Base-by-base conservation (phyloP, 176 grass and related monocot species). In the Ananas comosus region DNA sequence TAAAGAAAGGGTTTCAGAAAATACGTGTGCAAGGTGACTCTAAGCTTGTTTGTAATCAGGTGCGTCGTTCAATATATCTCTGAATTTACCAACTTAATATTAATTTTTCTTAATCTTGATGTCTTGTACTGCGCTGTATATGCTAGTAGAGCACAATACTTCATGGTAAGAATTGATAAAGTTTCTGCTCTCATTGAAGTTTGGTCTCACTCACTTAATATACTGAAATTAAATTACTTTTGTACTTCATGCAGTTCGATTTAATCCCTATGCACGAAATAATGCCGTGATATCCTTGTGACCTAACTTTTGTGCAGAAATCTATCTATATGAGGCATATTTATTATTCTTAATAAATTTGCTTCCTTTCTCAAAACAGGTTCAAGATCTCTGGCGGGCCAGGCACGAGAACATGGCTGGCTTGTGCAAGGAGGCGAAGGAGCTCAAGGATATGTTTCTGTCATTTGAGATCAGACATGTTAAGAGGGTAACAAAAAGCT, bases 11-110 rank as follows among this genome's bases (percentile, higher is more conserved):
- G 63, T 90, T 85, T 77, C 92, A 87, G 71, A 74, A 85, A 66
- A 74, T 97, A 24, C 79, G 48, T 69, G 89, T 81, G 67, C 81
- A 85, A 76, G 93, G 93, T 1, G 93, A 97, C 71, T 92, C 89
- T 56, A 80, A 77, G 14, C 79, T 92, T 81, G 79, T 97, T 16
- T 91, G 87, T 65, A 79, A 85, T 51, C 88, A 87, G 86, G 93
- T 92, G 57, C 33, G 63, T 65, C 12, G 67, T 50, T 75, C 13
- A 54, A 51, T 27, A 18, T 42, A 42, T 42, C 33, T 6, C 33
- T 42, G 33, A 42, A 42, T 4, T 6, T 42, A 42, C 3, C 29
- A 4, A 33, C 29, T 33, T 33, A 33, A 33, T 33, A 33, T 33
- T 33, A 33, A 33, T 33, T 33, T 33, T 33, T 33, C 29, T 33